phyloP scores from a whole-genome alignment of 805 yeast species.

The Ogataea zsoltii region DNA sequence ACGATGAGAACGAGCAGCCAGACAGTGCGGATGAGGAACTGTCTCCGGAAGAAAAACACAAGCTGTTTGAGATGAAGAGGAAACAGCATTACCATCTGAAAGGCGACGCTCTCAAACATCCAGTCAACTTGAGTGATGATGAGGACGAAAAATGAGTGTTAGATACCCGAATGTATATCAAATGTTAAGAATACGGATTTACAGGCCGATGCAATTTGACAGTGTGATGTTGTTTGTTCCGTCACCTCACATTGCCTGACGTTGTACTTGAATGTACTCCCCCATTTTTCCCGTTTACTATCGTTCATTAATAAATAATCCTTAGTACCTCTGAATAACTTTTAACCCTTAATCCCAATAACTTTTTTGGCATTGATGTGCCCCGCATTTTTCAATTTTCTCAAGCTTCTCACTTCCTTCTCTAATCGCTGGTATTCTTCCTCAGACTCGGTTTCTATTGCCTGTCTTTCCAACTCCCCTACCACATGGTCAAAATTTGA shows the following conservation, averaged over 20 bases:
- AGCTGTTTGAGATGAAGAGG: conserved; percentile 72
- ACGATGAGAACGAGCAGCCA: conserved; percentile 37
- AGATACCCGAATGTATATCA: no score
- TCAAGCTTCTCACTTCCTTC: conserved; percentile 16
- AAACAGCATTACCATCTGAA: conserved; percentile 74
- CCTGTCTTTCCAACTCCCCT: conserved; percentile 18
- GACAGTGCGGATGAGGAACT: no score
- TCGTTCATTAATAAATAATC: not conserved
- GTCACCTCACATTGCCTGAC: no score
- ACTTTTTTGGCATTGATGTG: conserved; percentile 8
- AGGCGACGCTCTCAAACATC: conserved; percentile 48
- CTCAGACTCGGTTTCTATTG: conserved; percentile 18
- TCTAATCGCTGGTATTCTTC: conserved; percentile 19
- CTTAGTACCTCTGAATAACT: not conserved
- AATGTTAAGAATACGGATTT: no score
- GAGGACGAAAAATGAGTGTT: conserved; percentile 23
- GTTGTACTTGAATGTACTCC: no score
- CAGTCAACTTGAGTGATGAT: conserved; percentile 37
- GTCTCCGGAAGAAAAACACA: conserved; percentile 62
- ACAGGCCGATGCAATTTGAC: no score
- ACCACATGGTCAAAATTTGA: conserved; percentile 13
- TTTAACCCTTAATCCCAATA: conserved; percentile 16
- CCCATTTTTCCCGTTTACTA: no score
- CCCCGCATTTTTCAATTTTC: conserved; percentile 12
- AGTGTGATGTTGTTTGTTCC: no score